Evolutionary conservation across 257 asterid species (phyloP), one percentile per base, ranked within the genome.

Genomic region (Sherardia arvensis): DNA sequence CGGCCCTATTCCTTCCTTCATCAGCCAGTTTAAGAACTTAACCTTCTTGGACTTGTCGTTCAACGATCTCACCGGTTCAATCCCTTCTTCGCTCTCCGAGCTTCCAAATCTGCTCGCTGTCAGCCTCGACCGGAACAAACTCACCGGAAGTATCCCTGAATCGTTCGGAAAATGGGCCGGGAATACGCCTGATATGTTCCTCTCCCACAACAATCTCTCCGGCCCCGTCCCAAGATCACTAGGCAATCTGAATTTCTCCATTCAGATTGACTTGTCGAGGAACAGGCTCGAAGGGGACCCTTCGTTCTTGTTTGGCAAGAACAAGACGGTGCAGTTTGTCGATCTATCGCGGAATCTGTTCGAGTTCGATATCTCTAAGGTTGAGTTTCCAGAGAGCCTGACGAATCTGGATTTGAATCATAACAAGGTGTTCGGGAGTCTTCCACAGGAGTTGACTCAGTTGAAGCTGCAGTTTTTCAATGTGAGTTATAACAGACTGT

Each of bases 291-390:
- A 26, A 12, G 95, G 97, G 0, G 95, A 80, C 22, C 63, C 68
- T 0, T 78, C 91, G 0, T 74, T 74, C 72, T 2, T 83, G 71
- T 83, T 83, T 4, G 86, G 84, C 20, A 76, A 72, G 57, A 76
- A 74, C 61, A 81, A 80, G 76, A 77, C 67, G 0, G 21, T 29
- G 1, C 1, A 14, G 1, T 4, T 7, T 1, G 71, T 69, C 3
- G 73, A 81, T 54, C 70, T 85, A 8, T 74, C 49, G 20, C n/a
- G 20, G n/a, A 88, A 88, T 51, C 1, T 43, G 74, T 51, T 88
- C 33, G 49, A 69, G 67, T 86, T 86, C 21, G 81, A 88, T 74
- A 0, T 88, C 4, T 78, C 93, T 1, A 69, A 75, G 2, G 87
- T 60, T 48, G 48, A n/a, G 0, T 59, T 59, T 30, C 81, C 81